Base-by-base conservation (phyloP, 1,139 yeast species). In the Saccharomyces hybrid region DNA sequence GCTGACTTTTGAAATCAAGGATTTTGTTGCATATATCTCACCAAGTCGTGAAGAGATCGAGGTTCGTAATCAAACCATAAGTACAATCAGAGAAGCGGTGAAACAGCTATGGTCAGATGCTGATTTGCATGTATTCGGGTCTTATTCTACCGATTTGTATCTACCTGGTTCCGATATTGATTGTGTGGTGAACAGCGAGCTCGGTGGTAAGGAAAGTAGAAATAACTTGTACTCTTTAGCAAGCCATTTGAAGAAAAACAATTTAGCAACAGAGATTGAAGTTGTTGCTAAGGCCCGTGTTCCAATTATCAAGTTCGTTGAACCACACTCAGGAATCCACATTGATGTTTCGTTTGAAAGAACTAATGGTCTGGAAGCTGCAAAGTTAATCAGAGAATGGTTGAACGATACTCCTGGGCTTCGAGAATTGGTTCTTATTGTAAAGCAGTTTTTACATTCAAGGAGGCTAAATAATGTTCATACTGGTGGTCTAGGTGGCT, bases 121-220 rank as follows among this genome's bases (percentile, higher is more conserved):
- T 2, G 88, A 86, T 56, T 81, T 87, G 6, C 87, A 85, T 62
- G 96, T 91, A 12, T 93, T 95, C 75, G 99, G 99, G 0, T 90
- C 98, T 0, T 88, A 84, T 69, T 97, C 99, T 1, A 91, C 99
- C 0, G 97, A 91, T 67, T 74, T 95, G 59, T 93, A 91, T 64
- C 75, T 95, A 24, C 99, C 99, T 0, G 97, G 97, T 0, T 89
- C 97, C 0, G 99, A 95, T 75, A 90, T 95, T 47, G 99, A 95
- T 71, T 85, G 95, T 84, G 99, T 93, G 47, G 81, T 95, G 27
- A 76, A 85, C 6, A 86, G 96, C 9, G 73, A 76, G 24, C 70
- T 76, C 3, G 86, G 87, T 2, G 80, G 79, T 61, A 84, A 86
- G 66, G 95, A 84, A 60, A 81, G 79, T 58, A 78, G 88, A 63